A percentile compares a stretch with the other conserved stretches of the same genome.
phyloP scores from a whole-genome alignment of 495 filamentous ascomycete genomes.

The Amniculicola lignicola region DNA sequence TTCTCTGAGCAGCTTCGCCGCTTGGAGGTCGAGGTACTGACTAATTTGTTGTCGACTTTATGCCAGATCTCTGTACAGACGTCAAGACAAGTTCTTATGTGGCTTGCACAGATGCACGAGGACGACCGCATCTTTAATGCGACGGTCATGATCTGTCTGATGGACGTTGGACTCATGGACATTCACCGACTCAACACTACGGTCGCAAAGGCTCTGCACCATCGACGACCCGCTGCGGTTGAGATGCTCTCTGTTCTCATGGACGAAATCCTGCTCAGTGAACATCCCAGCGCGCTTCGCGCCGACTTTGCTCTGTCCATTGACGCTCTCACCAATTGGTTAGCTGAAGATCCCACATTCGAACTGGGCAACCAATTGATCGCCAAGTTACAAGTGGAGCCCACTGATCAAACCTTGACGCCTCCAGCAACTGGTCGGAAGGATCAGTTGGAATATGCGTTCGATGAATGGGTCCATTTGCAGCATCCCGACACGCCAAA shows the following conservation, averaged over 20 bases:
- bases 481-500: constrained; percentile 69
- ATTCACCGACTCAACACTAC: constrained; percentile 75
- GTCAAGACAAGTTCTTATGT: constrained; percentile 68
- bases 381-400: constrained; percentile 56
- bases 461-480: constrained; percentile 88
- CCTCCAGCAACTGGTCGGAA: constrained; percentile 47
- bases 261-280: constrained; percentile 71
- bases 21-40: constrained; percentile 77
- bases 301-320: constrained; percentile 79
- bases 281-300: constrained; percentile 69
- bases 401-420: constrained; percentile 31
- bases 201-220: constrained; percentile 65
- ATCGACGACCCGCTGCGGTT: constrained; percentile 64
- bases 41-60: constrained; percentile 74
- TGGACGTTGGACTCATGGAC: constrained; percentile 71
- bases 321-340: constrained; percentile 78
- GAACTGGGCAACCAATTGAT: constrained; percentile 65
- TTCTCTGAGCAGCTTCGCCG: constrained; percentile 58
- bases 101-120: constrained; percentile 66
- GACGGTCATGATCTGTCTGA: constrained; percentile 69
- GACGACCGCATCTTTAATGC: constrained; percentile 76
- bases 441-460: constrained; percentile 88
- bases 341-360: constrained; percentile 66
- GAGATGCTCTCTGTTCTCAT: constrained; percentile 73
- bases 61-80: constrained; percentile 73